Conservation (phyloP, 352 stramenopile genomes). For the Vaucheria bursata region DNA sequence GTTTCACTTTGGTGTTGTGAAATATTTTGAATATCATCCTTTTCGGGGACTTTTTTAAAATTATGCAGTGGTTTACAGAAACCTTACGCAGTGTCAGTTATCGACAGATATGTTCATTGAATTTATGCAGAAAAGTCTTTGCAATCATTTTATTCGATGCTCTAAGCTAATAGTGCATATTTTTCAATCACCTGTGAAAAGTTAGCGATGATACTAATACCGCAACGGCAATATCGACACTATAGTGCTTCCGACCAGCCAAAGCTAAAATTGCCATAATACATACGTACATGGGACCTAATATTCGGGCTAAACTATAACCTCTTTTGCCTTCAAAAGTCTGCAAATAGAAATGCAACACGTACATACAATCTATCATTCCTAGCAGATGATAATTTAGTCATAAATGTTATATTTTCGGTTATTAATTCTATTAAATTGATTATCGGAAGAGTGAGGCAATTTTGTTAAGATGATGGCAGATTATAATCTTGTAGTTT, state of each 20-base stretch:
- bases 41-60: too few relatives aligned
- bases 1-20: too few relatives aligned
- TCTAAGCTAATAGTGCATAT: too few relatives aligned
- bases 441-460: background rate
- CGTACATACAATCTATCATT: background rate
- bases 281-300: conserved; percentile 14
- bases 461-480: background rate
- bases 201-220: conserved; percentile 18
- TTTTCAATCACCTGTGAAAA: conserved; percentile 15
- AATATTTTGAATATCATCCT: too few relatives aligned
- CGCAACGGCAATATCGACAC: conserved; percentile 22
- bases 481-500: background rate
- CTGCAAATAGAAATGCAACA: background rate
- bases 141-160: too few relatives aligned
- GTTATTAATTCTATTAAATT: background rate
- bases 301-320: conserved; percentile 4
- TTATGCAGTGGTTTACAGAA: too few relatives aligned
- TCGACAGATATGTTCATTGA: too few relatives aligned
- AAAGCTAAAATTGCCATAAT: conserved; percentile 26
- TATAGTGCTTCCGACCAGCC: conserved; percentile 36
- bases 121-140: too few relatives aligned
- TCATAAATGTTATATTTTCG: background rate
- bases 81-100: too few relatives aligned
- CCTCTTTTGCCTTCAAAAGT: background rate
- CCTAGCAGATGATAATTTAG: background rate